These are phyloP conservation scores for Carallia brachiata DNA, from an alignment of 345 rosid species.

Conservation along the genomic window DNA sequence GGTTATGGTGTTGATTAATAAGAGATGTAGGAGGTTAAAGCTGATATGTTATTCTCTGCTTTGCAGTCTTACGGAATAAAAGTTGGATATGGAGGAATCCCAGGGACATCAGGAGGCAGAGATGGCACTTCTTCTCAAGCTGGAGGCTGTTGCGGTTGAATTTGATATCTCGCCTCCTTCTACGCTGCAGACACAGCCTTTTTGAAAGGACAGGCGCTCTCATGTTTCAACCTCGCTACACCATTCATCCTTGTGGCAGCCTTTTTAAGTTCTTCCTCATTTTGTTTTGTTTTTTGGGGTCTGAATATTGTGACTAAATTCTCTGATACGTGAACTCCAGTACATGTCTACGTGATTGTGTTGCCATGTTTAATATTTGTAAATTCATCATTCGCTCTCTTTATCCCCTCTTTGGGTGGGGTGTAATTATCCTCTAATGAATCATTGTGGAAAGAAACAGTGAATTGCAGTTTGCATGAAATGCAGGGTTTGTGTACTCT, in stretches of 20 bases:
- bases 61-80: slow-evolving; percentile 81
- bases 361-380: background rate
- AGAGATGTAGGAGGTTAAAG: too few species aligned
- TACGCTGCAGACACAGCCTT: background rate
- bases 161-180: background rate
- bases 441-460: background rate
- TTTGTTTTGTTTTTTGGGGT: background rate
- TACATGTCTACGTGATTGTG: background rate
- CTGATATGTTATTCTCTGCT: background rate
- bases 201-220: too few species aligned
- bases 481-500: background rate
- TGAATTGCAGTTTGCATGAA: slow-evolving; percentile 27
- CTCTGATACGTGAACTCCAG: slow-evolving; percentile 2
- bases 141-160: slow-evolving; percentile 78
- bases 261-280: too few species aligned
- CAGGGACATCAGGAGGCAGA: slow-evolving; percentile 81
- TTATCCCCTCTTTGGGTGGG: background rate
- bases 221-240: too few species aligned
- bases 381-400: background rate
- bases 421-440: background rate
- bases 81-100: slow-evolving; percentile 84
- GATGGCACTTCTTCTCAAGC: slow-evolving; percentile 65
- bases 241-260: too few species aligned
- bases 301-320: background rate
- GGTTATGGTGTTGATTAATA: too few species aligned